Evolutionary conservation across 176 grass and related monocot genomes (phyloP).

Genomic region (Ensete ventricosum): DNA sequence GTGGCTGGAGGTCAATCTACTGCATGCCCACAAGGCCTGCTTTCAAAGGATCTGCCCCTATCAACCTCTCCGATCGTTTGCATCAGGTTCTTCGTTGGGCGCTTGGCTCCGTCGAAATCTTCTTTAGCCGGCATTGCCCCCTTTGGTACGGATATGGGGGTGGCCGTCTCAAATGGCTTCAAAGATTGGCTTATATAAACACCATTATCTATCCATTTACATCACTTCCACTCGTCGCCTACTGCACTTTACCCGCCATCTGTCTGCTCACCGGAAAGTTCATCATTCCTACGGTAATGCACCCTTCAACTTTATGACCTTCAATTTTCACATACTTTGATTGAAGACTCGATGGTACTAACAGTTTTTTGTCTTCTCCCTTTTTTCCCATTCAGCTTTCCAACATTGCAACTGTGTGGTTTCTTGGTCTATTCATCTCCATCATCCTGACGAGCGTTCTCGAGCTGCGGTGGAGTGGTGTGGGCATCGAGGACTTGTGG

Average conservation of each 20-base stretch:
- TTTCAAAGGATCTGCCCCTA: constrained; percentile 93
- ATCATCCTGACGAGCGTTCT: constrained; percentile 79
- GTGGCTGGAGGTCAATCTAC: constrained; percentile 95
- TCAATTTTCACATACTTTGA: neutral
- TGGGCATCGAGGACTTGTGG: constrained; percentile 96
- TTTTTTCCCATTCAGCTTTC: constrained; percentile 38
- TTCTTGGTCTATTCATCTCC: constrained; percentile 85
- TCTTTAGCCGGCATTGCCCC: constrained; percentile 79
- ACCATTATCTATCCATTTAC: constrained; percentile 95
- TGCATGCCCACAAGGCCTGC: constrained; percentile 85
- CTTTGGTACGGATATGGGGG: constrained; percentile 86
- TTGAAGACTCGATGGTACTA: neutral
- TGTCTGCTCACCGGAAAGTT: constrained; percentile 88
- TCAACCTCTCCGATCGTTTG: constrained; percentile 92
- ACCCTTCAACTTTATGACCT: neutral
- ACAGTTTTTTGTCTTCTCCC: neutral
- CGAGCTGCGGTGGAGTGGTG: constrained; percentile 90
- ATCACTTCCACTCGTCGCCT: constrained; percentile 73
- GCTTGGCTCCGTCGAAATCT: constrained; percentile 85
- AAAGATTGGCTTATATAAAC: constrained; percentile 94
- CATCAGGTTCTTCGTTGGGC: constrained; percentile 98
- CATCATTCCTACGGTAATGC: constrained; percentile 71
- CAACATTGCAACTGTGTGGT: constrained; percentile 77
- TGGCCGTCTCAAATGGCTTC: constrained; percentile 82
- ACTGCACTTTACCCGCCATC: constrained; percentile 77